These are phyloP conservation scores for Sclerospora graminicola DNA, from an alignment of 352 stramenopile species.

Conservation along the genomic window DNA sequence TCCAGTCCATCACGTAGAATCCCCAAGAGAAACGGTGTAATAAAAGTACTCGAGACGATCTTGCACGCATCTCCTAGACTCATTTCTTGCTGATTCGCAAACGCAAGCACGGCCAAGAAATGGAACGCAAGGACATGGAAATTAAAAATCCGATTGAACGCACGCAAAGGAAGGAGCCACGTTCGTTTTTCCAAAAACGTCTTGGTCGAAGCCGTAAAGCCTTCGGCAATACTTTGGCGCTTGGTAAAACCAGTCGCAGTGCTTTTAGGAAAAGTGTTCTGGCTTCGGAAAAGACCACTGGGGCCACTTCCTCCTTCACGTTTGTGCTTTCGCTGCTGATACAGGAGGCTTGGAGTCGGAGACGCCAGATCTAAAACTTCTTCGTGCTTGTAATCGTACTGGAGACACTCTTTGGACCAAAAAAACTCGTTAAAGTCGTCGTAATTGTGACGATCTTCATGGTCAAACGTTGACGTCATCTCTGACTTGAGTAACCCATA, in stretches of 20 bases:
- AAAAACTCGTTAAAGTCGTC: conserved; percentile 99
- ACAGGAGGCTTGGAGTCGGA: conserved; percentile 42
- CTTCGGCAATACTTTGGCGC: conserved; percentile 83
- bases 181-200: conserved; percentile 97
- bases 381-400: conserved; percentile 90
- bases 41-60: conserved; percentile 88
- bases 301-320: conserved; percentile 24
- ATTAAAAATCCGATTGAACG: conserved; percentile 93
- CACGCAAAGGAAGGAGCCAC: conserved; percentile 92
- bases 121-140: conserved; percentile 98
- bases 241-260: conserved; percentile 30
- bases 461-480: conserved; percentile 87
- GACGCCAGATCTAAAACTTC: conserved; percentile 68
- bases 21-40: conserved; percentile 83
- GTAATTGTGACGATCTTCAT: conserved; percentile 95
- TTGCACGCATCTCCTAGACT: conserved; percentile 68
- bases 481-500: conserved; percentile 81
- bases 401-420: conserved; percentile 93
- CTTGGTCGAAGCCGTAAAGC: conserved; percentile 88
- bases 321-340: conserved; percentile 42
- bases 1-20: conserved; percentile 90
- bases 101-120: conserved; percentile 88
- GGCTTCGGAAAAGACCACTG: conserved; percentile 17
- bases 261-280: conserved; percentile 15
- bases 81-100: conserved; percentile 88